Conservation (phyloP, 371 early-diverging fungal species). For the Rhizopus stolonifer region DNA sequence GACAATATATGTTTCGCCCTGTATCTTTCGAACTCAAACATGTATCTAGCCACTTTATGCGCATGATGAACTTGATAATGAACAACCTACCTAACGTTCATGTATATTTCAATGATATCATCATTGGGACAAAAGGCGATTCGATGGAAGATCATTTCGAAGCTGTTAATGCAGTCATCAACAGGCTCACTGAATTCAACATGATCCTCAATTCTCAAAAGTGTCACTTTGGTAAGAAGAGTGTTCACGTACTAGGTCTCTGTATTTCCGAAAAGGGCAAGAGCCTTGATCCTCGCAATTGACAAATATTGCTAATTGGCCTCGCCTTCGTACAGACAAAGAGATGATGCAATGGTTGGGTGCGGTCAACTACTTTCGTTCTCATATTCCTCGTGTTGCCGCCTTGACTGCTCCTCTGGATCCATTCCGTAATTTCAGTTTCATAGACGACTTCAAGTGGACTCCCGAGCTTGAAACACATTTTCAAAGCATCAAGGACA, state of each 20-base stretch:
- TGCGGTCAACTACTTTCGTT: conserved; percentile 19
- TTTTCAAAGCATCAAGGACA: conserved; percentile 5
- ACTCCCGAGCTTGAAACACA: neutral
- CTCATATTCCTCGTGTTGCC: neutral
- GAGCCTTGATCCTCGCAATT: conserved; percentile 10
- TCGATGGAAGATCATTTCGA: conserved; percentile 8
- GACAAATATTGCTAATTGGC: conserved; percentile 6
- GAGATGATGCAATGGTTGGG: conserved; percentile 19
- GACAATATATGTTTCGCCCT: conserved; percentile 24
- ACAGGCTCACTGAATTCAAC: conserved; percentile 9
- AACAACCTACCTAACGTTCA: neutral
- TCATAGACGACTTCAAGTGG: neutral
- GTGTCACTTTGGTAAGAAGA: conserved; percentile 9
- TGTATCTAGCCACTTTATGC: conserved; percentile 23
- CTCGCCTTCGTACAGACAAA: conserved; percentile 4
- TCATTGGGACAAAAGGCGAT: neutral
- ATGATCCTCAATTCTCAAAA: conserved; percentile 23
- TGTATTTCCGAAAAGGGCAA: conserved; percentile 10
- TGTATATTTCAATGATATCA: conserved; percentile 2
- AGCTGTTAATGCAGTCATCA: conserved; percentile 13
- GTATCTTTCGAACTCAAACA: conserved; percentile 31
- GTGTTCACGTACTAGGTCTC: conserved; percentile 17
- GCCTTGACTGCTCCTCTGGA: neutral
- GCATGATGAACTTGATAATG: no score
- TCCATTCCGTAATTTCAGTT: neutral